These are phyloP conservation scores for Inosperma sp. DNA, from an alignment of 768 basidiomycete species.

Conservation along the genomic window DNA sequence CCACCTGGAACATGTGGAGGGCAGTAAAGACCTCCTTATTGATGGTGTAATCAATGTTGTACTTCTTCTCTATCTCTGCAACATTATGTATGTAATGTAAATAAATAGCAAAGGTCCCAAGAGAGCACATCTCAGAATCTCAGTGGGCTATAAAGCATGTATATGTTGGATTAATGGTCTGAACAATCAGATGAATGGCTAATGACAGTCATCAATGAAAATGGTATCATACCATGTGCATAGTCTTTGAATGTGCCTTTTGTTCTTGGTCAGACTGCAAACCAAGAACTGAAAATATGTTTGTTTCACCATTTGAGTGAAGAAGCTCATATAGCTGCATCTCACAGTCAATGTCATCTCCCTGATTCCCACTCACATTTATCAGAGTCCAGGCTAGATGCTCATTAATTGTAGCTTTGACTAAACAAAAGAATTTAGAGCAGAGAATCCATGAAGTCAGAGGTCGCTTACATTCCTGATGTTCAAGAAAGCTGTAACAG, in stretches of 20 bases:
- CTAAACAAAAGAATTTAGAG: conserved; percentile 11
- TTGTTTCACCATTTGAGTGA: conserved; percentile 22
- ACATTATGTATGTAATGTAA: background rate
- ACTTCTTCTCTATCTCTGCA: background rate
- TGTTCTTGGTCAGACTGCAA: conserved; percentile 30
- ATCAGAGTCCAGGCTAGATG: conserved; percentile 28
- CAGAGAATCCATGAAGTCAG: background rate
- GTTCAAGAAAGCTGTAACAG: conserved; percentile 23
- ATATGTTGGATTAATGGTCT: background rate
- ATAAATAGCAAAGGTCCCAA: background rate
- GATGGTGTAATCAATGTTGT: too few relatives aligned
- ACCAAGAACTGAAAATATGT: conserved; percentile 20
- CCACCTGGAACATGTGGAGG: too few relatives aligned
- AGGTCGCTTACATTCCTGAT: conserved; percentile 24
- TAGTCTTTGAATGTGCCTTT: conserved; percentile 20
- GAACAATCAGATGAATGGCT: background rate
- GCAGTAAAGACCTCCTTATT: too few relatives aligned
- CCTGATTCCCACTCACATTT: conserved; percentile 28
- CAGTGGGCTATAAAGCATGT: background rate
- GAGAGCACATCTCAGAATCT: background rate
- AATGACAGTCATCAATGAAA: background rate
- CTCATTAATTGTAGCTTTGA: conserved; percentile 20
- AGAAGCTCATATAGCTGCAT: conserved; percentile 25
- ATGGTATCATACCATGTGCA: conserved; percentile 24
- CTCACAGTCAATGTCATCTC: conserved; percentile 28